Evolutionary conservation across 768 basidiomycete species (phyloP).

Genomic region (Cystofilobasidium ferigula): DNA sequence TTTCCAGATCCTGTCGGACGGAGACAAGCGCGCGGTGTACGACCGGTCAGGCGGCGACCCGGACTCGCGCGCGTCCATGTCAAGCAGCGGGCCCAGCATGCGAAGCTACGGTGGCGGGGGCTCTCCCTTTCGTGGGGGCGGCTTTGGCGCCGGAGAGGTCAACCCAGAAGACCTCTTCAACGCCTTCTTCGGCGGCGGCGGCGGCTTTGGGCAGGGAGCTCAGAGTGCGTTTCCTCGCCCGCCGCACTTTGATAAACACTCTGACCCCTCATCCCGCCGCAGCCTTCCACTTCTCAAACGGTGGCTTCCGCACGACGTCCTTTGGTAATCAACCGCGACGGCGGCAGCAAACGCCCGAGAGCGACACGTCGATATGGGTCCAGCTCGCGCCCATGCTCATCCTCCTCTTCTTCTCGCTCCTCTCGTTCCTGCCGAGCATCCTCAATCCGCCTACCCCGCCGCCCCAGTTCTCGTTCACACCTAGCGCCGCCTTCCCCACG

Average conservation of each 20-base stretch:
- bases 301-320: slow-evolving; percentile 57
- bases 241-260: neutral
- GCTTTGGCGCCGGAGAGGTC: slow-evolving; percentile 68
- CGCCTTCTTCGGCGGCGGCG: slow-evolving; percentile 84
- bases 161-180: slow-evolving; percentile 95
- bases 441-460: slow-evolving; percentile 49
- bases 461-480: slow-evolving; percentile 62
- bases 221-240: slow-evolving; percentile 6
- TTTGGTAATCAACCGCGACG: slow-evolving; percentile 40
- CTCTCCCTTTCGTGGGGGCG: slow-evolving; percentile 46
- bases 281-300: slow-evolving; percentile 68
- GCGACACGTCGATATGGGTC: slow-evolving; percentile 35
- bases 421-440: slow-evolving; percentile 66
- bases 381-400: slow-evolving; percentile 77
- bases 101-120: slow-evolving; percentile 23
- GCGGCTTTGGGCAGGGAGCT: slow-evolving; percentile 22
- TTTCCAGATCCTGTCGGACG: slow-evolving; percentile 88
- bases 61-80: slow-evolving; percentile 53
- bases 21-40: slow-evolving; percentile 76
- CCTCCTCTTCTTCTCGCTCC: slow-evolving; percentile 69
- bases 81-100: slow-evolving; percentile 33
- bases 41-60: slow-evolving; percentile 76
- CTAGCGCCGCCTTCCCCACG: slow-evolving; percentile 28
- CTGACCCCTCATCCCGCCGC: slow-evolving; percentile 29
- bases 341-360: slow-evolving; percentile 41